Evolutionary conservation across 2,329 filamentous ascomycete genomes (phyloP).

Genomic region (Albifimbria verrucaria): DNA sequence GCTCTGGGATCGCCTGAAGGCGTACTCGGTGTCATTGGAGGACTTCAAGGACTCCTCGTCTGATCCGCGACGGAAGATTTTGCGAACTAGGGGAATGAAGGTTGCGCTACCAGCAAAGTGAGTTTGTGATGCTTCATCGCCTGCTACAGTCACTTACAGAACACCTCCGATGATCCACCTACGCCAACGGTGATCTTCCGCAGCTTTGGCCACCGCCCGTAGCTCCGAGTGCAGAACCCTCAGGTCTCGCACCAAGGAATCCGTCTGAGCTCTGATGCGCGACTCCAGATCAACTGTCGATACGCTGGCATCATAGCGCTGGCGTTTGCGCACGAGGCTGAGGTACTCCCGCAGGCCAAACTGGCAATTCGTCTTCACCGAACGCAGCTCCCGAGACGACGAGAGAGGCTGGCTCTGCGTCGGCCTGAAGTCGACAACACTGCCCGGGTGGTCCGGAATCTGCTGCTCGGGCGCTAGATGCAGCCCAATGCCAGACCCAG

Average conservation of each 20-base stretch:
- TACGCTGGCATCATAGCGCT: slow-evolving; percentile 21
- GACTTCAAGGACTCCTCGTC: slow-evolving; percentile 32
- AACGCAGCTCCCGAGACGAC: slow-evolving; percentile 23
- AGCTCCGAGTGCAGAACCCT: slow-evolving; percentile 41
- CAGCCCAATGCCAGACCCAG: slow-evolving; percentile 11
- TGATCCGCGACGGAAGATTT: slow-evolving; percentile 44
- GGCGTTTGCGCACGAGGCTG: slow-evolving; percentile 26
- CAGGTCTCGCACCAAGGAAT: slow-evolving; percentile 41
- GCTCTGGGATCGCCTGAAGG: slow-evolving; percentile 48
- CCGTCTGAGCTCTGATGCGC: slow-evolving; percentile 40
- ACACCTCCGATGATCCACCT: slow-evolving; percentile 49
- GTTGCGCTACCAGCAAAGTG: slow-evolving; percentile 34
- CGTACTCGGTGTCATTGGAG: slow-evolving; percentile 55
- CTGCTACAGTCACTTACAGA: slow-evolving; percentile 36
- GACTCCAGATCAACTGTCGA: slow-evolving; percentile 36
- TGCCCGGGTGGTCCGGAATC: slow-evolving; percentile 12
- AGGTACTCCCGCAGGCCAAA: slow-evolving; percentile 33
- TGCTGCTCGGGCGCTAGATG: slow-evolving; percentile 17
- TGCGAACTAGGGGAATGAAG: slow-evolving; percentile 50
- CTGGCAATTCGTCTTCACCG: slow-evolving; percentile 31
- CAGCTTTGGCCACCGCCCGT: slow-evolving; percentile 36
- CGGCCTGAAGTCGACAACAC: slow-evolving; percentile 10
- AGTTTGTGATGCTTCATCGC: not conserved
- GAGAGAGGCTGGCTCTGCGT: slow-evolving; percentile 13
- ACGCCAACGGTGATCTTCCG: slow-evolving; percentile 49